Base-by-base conservation (phyloP, 352 stramenopile genomes). In the Sclerospora graminicola region DNA sequence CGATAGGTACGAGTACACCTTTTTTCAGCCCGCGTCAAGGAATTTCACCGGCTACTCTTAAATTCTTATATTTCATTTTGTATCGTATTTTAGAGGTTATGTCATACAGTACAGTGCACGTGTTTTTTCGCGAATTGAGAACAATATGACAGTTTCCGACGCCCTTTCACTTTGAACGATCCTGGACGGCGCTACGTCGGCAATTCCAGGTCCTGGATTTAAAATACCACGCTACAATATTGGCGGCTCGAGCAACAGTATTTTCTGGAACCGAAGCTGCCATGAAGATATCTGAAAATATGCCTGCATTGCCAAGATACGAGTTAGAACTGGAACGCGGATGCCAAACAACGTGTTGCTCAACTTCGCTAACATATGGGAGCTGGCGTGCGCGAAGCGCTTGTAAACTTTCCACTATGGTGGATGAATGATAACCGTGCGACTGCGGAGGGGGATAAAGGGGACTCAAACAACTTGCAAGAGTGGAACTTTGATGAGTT, bases 141-240 rank as follows among this genome's bases (percentile, higher is more conserved):
- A n/a, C n/a, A n/a, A n/a, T n/a, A n/a, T n/a, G n/a, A n/a, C n/a
- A n/a, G n/a, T 83, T 20, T 67, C 67, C 15, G 70, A 83, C 30
- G 39, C 64, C 42, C 81, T 10, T 83, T 79, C 57, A 75, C 70
- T 8, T 50, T 49, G 24, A 69, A 72, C 14, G 48, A 51, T 5
- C 49, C 54, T 81, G 27, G 30, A 48, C 1, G 41, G 51, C n/a
- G 43, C 39, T 19, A 19, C 44, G 11, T 54, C 49, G 1, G 51
- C 34, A 6, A 24, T 84, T 3, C 71, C 71, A 0, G 63, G 47
- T 0, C 42, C 81, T 1, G 66, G 63, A 5, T 53, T 84, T 30
- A 84, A 72, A 47, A 73, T 84, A 13, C 65, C 51, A 6, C 67
- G 68, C 27, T 83, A 83, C 57, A 83, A 83, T 41, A 50, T 83